A percentile compares a stretch with the other conserved stretches of the same genome.
These are phyloP conservation scores for Malus hybrid DNA, from an alignment of 331 rosid genomes.

Conservation along the genomic window DNA sequence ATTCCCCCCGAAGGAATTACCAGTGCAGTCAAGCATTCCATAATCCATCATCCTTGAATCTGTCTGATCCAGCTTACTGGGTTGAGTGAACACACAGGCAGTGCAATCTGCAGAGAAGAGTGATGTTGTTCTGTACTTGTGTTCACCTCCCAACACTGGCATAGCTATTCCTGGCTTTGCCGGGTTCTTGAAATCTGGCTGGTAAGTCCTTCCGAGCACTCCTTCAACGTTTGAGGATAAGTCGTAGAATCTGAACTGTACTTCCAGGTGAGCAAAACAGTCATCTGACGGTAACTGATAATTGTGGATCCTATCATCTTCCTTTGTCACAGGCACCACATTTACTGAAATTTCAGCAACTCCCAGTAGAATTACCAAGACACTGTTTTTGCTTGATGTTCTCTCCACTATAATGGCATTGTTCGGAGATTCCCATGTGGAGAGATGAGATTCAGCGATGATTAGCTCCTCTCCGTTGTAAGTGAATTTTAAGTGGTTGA, in stretches of 20 bases:
- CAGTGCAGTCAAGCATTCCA: constrained; percentile 49
- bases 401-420: constrained; percentile 32
- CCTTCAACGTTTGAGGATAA: constrained; percentile 57
- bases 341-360: constrained; percentile 47
- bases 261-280: constrained; percentile 67
- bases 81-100: constrained; percentile 39
- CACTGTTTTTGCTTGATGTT: constrained; percentile 35
- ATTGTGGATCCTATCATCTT: constrained; percentile 59
- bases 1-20: constrained; percentile 47
- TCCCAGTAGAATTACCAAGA: constrained; percentile 23
- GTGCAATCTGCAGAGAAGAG: constrained; percentile 51
- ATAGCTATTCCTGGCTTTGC: constrained; percentile 59
- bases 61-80: constrained; percentile 2
- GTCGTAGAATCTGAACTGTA: constrained; percentile 54
- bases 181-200: constrained; percentile 38
- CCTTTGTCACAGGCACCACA: constrained; percentile 60
- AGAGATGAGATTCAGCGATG: constrained; percentile 24
- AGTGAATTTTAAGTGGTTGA: constrained; percentile 25
- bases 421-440: constrained; percentile 25
- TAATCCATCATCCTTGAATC: constrained; percentile 12
- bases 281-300: constrained; percentile 55
- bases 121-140: constrained; percentile 50
- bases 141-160: constrained; percentile 67
- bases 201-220: constrained; percentile 31
- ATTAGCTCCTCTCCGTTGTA: constrained; percentile 14